Base-by-base conservation (phyloP, 2,329 filamentous ascomycete species). In the Ophiostoma perfectum region DNA sequence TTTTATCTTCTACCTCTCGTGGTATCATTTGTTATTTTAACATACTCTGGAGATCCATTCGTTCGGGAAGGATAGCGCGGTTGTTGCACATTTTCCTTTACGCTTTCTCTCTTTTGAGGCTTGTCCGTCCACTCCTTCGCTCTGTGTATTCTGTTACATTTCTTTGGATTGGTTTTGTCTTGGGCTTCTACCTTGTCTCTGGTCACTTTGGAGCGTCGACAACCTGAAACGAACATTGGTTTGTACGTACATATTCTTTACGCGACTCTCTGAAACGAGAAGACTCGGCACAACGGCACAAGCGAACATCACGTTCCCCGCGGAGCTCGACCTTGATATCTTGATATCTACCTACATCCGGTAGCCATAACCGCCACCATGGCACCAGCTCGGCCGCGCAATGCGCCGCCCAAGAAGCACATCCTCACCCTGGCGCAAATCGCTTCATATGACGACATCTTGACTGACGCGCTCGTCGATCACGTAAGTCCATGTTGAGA, bases 391-490 rank as follows among this genome's bases (percentile, higher is more conserved):
- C 67, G 68, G 39, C 64, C 69, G 7, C 47, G 64, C 44, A 52
- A 27, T 65, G 68, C 55, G 69, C 65, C 77, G 55, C 74, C 78
- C 18, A 86, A 90, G 78, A 90, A 85, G 80, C 88, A 90, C 76
- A 87, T 88, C 71, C 83, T 99, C 74, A 97, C 93, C 7, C 83
- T 98, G 74, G 88, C 89, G 70, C 93, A 96, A 82, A 82, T 99
- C 75, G 90, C 93, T 44, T 90, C 90, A 65, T 98, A 98, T 81
- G 95, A 99, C 80, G 95, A 99, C 79, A 89, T 98, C 72, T 83
- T 96, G 71, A 99, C 95, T 7, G 95, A 99, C 84, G 91, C 92
- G 73, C 87, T 99, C 67, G 89, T 99, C 70, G 95, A 99, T 79
- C 92, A 94, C 81, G 94, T 97, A 85, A 80, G 90, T 84, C 39